A percentile compares a stretch with the other conserved stretches of the same genome.
These are phyloP conservation scores for Lindgomyces ingoldianus DNA, from an alignment of 495 filamentous ascomycete species.

Conservation along the genomic window DNA sequence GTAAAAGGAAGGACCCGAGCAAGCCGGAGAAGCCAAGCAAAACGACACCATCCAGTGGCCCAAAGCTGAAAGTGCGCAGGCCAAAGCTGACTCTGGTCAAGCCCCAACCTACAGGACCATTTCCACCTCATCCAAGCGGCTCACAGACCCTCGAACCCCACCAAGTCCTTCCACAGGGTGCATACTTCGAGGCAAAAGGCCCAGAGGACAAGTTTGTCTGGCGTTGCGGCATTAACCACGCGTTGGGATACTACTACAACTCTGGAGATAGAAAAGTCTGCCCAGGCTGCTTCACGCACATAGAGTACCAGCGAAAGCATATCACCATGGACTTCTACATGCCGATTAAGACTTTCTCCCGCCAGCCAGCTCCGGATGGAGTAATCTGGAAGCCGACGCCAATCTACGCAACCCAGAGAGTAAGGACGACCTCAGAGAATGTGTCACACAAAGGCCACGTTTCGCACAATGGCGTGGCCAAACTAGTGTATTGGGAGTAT, in stretches of 20 bases:
- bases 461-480: slow-evolving; percentile 19
- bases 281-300: slow-evolving; percentile 12
- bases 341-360: background rate
- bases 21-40: background rate
- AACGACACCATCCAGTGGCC: background rate
- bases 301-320: background rate
- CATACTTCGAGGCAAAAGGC: slow-evolving; percentile 9
- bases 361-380: slow-evolving; percentile 5
- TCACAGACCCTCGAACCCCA: slow-evolving; percentile 12
- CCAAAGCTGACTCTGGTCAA: background rate
- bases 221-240: slow-evolving; percentile 25
- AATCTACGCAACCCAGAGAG: background rate
- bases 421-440: background rate
- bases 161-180: slow-evolving; percentile 7
- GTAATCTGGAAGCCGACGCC: slow-evolving; percentile 21
- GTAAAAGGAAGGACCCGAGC: background rate
- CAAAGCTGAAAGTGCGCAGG: background rate
- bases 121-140: slow-evolving; percentile 7
- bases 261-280: slow-evolving; percentile 21
- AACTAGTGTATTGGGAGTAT: slow-evolving; percentile 9
- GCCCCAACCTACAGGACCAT: background rate
- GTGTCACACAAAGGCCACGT: background rate
- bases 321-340: slow-evolving; percentile 24
- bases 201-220: slow-evolving; percentile 12
- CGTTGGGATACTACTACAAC: slow-evolving; percentile 23